phyloP scores from a whole-genome alignment of 2,329 filamentous ascomycete genomes.

The Penicillium olsonii region DNA sequence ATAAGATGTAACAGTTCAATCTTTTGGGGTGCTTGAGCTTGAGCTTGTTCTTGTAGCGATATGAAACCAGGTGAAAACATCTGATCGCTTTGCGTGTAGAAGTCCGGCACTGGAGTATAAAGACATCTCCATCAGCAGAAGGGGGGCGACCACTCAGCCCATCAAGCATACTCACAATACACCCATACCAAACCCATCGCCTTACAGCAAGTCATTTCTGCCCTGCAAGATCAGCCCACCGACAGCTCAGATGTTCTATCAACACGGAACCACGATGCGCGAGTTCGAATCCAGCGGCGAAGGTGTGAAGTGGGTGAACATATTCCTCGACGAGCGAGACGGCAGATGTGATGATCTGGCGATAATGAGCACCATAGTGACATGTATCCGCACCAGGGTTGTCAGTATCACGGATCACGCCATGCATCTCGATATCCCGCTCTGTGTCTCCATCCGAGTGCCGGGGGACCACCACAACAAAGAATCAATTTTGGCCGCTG shows the following conservation, averaged over 20 bases:
- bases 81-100: background rate
- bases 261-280: background rate
- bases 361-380: conserved; percentile 8
- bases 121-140: background rate
- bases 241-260: conserved; percentile 4
- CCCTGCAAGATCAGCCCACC: background rate
- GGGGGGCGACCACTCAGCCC: background rate
- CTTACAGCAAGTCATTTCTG: background rate
- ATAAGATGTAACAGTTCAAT: conserved; percentile 4
- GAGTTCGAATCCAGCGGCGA: background rate
- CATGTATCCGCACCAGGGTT: conserved; percentile 6
- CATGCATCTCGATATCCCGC: conserved; percentile 1
- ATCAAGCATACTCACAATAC: background rate
- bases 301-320: background rate
- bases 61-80: background rate
- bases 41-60: background rate
- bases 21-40: background rate
- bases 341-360: background rate
- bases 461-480: background rate
- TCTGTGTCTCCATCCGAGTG: conserved; percentile 6
- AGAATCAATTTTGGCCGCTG: conserved; percentile 4
- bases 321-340: conserved; percentile 1
- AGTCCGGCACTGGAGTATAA: background rate
- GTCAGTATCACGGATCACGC: conserved; percentile 1
- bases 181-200: no score